These are phyloP conservation scores for Diphasiastrum complanatum DNA, from an alignment of 83 land plant genomes.

Conservation along the genomic window DNA sequence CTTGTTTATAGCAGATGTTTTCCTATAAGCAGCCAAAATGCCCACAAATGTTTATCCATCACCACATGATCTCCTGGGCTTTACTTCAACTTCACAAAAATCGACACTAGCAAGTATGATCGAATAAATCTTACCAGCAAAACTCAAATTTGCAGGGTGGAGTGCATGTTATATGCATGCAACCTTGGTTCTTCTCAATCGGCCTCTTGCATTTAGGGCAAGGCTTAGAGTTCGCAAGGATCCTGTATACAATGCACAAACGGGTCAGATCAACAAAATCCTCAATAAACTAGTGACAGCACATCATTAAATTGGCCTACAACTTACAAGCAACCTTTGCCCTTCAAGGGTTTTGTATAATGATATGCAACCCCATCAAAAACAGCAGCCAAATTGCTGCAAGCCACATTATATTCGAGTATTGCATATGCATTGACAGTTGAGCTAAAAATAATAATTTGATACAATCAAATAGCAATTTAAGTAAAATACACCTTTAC, in stretches of 20 bases:
- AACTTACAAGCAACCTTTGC: not conserved
- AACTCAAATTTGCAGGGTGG: slow-evolving; percentile 61
- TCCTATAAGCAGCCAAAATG: too few relatives aligned
- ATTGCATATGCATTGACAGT: not conserved
- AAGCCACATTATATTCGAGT: not conserved
- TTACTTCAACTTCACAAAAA: too few relatives aligned
- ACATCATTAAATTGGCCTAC: not conserved
- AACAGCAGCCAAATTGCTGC: not conserved
- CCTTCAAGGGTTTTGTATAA: too few relatives aligned
- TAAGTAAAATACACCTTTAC: not conserved
- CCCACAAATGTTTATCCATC: too few relatives aligned
- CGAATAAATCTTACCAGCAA: slow-evolving; percentile 39
- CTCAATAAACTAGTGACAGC: not conserved
- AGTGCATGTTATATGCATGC: slow-evolving; percentile 60
- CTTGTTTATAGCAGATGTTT: too few relatives aligned
- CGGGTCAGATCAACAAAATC: not conserved
- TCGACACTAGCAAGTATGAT: not conserved
- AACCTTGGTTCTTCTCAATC: slow-evolving; percentile 53
- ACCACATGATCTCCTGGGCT: too few relatives aligned
- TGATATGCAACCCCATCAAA: not conserved
- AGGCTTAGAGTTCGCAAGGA: slow-evolving; percentile 50
- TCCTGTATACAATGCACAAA: slow-evolving; percentile 22
- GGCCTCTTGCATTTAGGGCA: slow-evolving; percentile 61
- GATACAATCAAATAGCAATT: not conserved
- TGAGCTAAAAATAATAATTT: not conserved